Base-by-base conservation (phyloP, 1,284 basidiomycete species). In the Pseudozyma pruni region DNA sequence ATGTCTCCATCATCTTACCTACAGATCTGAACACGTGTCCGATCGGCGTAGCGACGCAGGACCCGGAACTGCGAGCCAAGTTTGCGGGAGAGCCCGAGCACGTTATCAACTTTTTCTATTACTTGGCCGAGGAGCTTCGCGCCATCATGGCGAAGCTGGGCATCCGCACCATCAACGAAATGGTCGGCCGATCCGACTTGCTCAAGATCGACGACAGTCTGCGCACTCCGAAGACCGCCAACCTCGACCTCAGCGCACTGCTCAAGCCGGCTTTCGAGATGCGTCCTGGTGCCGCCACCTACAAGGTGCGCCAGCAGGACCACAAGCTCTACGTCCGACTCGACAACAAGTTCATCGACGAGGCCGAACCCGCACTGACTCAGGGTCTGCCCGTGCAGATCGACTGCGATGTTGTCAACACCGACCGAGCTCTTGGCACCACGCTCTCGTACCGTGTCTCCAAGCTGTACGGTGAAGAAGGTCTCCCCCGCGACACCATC, bases 341-440 rank as follows among this genome's bases (percentile, higher is more conserved):
- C 14, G 78, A 80, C 71, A 80, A 80, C 78, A 80, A 80, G 60
- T 78, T 80, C 58, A 78, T 79, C 54, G 76, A 78, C 47, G 78
- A 80, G 63, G 73, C 76, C 31, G 78, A 80, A 64, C 76, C 76
- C 20, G 76, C 78, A 3, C 69, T 80, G 6, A 68, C 67, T 25
- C 47, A 77, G 55, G 78, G 78, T 22, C 41, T 80, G 46, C 78
- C 78, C n/a, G 78, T 80, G 40, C 69, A 70, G 55, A 79, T 80
- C 59, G 76, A 79, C 5, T 80, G 78, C 59, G 73, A 80, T 17
- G 78, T 80, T 20, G 76, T 79, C 53, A 80, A 80, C 73, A 80
- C 78, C 25, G 78, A 80, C 55, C 78, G 78, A 47, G 76, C 78
- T 23, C 68, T 80, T n/a, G 75, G 78, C 40, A 54, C 78, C 43